Base-by-base conservation (phyloP, 345 rosid species). In the Iberis pinnata region DNA sequence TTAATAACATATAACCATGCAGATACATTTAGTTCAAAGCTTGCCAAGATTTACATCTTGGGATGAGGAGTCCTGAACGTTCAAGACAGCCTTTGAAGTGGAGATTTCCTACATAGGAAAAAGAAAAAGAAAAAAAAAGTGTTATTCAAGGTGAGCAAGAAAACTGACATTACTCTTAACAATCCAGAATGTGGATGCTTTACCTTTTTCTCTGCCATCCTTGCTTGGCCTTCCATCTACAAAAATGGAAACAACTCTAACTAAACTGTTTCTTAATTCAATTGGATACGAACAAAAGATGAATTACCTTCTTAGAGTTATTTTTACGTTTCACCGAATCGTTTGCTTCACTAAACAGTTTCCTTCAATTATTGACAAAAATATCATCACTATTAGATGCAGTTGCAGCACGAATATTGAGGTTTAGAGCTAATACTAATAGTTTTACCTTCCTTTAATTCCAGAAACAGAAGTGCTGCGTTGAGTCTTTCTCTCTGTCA, bases 301-400 rank as follows among this genome's bases (percentile, higher is more conserved):
- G 11, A 51, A 46, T 12, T 80, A 84, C 96, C 96, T 84, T 70
- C 49, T 58, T 44, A 49, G 45, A 25, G 27, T 48, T 75, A 71
- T 59, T 64, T 56, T 67, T 43, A 49, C 58, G 49, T 57, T 63
- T 73, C 61, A 64, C 73, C 13, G 32, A 63, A 18, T 36, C 64
- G 48, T 37, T 62, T 56, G 65, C 65, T 65, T 80, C 76, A 36
- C 56, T 66, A 44, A 84, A 79, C 60, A 82, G 63, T 72, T 73
- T 80, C 79, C 96, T 84, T 74, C 74, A 56, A 58, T 14, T 31
- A 49, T 48, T 42, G 43, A 39, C 5, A 29, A 59, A 32, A 11
- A 19, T 20, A 49, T 3, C 27, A 35, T 42, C 16, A 41, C 11
- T 33, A 26, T 15, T 24, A 25, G 24, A 26, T 20, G 27, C 26